phyloP scores from a whole-genome alignment of 2,329 filamentous ascomycete genomes.

The Leptographium wingfieldii region DNA sequence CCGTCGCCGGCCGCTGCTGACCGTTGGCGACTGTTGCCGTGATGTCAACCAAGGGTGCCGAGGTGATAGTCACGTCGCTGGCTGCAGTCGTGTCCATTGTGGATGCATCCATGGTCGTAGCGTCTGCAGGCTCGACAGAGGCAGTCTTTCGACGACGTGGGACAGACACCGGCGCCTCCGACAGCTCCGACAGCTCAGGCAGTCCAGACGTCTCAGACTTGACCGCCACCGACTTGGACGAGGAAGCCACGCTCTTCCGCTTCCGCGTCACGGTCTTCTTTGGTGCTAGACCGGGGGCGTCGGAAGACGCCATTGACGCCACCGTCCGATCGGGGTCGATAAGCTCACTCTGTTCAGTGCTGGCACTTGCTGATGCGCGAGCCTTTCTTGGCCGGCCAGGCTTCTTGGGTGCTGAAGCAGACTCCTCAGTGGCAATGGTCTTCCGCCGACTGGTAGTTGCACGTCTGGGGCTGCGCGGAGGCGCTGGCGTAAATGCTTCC shows the following conservation, averaged over 20 bases:
- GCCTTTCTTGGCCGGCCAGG: slow-evolving; percentile 31
- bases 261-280: slow-evolving; percentile 46
- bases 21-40: slow-evolving; percentile 37
- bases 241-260: slow-evolving; percentile 44
- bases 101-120: not conserved
- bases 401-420: slow-evolving; percentile 16
- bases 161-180: not conserved
- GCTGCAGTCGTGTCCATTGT: not conserved
- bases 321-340: slow-evolving; percentile 35
- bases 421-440: slow-evolving; percentile 29
- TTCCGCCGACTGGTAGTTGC: slow-evolving; percentile 22
- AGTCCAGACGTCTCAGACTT: slow-evolving; percentile 36
- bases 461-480: slow-evolving; percentile 36
- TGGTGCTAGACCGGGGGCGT: slow-evolving; percentile 19
- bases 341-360: slow-evolving; percentile 47
- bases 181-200: not conserved
- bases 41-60: slow-evolving; percentile 55
- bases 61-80: slow-evolving; percentile 15
- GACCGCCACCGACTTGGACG: not conserved
- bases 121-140: slow-evolving; percentile 1
- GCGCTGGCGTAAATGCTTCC: slow-evolving; percentile 70
- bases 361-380: slow-evolving; percentile 23
- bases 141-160: not conserved
- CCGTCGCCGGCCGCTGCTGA: slow-evolving; percentile 47
- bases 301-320: slow-evolving; percentile 13